Percentiles rank a stretch among this genome's conserved stretches.
Conservation (phyloP, 441 rosid genomes). For the Sinapis alba region DNA sequence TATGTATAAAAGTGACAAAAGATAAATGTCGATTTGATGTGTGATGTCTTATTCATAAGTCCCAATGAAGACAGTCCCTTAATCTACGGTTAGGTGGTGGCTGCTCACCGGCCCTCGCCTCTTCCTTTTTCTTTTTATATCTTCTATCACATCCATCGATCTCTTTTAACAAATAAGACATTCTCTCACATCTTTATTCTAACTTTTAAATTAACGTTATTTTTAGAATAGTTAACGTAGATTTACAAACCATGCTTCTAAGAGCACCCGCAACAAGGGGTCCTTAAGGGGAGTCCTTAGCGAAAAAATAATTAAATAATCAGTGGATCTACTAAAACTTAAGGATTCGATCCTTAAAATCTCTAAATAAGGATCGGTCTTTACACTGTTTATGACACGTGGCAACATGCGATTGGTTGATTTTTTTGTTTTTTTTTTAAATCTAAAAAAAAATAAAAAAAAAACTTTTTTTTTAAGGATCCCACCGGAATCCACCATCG, state of each 20-base stretch:
- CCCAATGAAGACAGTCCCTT: constrained; percentile 29
- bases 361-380: too few relatives aligned
- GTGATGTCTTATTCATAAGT: constrained; percentile 35
- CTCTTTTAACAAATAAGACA: neutral
- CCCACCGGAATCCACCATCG: too few relatives aligned
- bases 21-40: constrained; percentile 17
- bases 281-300: too few relatives aligned
- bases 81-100: constrained; percentile 56
- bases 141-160: constrained; percentile 37
- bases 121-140: neutral
- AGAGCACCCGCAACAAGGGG: too few relatives aligned
- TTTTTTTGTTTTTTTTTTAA: too few relatives aligned
- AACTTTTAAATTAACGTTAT: neutral
- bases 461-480: too few relatives aligned
- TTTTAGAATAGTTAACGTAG: neutral
- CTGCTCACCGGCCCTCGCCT: constrained; percentile 53
- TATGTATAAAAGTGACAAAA: neutral
- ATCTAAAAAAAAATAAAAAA: too few relatives aligned
- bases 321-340: too few relatives aligned
- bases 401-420: too few relatives aligned
- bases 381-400: too few relatives aligned
- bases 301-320: too few relatives aligned
- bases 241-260: neutral
- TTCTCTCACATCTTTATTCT: neutral
- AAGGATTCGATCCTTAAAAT: too few relatives aligned